Percentiles rank a stretch among this genome's conserved stretches.
Evolutionary conservation across 768 basidiomycete species (phyloP).

Genomic region (Leucosporidium creatinivorum): DNA sequence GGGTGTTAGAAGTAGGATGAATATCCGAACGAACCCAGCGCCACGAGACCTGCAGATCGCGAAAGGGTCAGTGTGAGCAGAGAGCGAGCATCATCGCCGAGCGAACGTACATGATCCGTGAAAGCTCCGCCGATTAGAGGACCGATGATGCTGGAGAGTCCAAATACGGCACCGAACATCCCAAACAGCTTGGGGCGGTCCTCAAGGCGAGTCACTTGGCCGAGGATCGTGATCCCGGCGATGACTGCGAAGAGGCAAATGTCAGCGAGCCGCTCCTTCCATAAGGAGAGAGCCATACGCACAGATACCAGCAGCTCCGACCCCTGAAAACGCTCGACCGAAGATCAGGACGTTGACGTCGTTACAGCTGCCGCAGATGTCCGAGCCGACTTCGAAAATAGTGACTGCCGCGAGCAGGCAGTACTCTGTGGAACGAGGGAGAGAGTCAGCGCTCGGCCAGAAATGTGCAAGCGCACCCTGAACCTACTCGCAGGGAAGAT

Average conservation of each 20-base stretch:
- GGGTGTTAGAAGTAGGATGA: neutral
- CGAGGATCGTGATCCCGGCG: slow-evolving; percentile 35
- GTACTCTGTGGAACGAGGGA: neutral
- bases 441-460: neutral
- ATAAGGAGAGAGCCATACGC: no score
- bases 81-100: neutral
- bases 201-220: slow-evolving; percentile 34
- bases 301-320: slow-evolving; percentile 41
- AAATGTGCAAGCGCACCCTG: neutral
- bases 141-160: slow-evolving; percentile 12
- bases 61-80: neutral
- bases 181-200: slow-evolving; percentile 43
- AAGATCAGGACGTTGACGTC: slow-evolving; percentile 42
- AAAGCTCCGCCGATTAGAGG: slow-evolving; percentile 35
- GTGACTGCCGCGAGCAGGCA: slow-evolving; percentile 11
- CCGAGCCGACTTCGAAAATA: slow-evolving; percentile 49
- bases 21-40: slow-evolving; percentile 40
- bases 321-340: slow-evolving; percentile 48
- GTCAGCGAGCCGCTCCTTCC: no score
- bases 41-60: slow-evolving; percentile 44
- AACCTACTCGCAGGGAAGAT: slow-evolving; percentile 41
- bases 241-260: slow-evolving; percentile 29
- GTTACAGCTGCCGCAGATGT: slow-evolving; percentile 46
- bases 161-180: slow-evolving; percentile 45
- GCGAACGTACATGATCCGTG: slow-evolving; percentile 22